Conservation (phyloP, 495 filamentous ascomycete species). For the Talaromyces liani region DNA sequence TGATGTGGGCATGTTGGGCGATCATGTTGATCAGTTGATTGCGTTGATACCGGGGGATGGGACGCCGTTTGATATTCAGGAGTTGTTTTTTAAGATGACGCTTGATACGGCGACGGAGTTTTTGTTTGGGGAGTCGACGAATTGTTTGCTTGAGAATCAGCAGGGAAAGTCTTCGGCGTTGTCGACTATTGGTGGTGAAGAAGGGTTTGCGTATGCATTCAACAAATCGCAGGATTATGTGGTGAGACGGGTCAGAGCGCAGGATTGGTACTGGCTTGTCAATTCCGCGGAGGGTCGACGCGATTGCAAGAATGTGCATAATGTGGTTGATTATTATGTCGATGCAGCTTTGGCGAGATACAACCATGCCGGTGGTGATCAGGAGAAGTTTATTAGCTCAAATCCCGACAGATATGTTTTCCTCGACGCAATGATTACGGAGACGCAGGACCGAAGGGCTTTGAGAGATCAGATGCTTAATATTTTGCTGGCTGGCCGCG, state of each 20-base stretch:
- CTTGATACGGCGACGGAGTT: constrained; percentile 65
- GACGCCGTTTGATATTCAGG: constrained; percentile 52
- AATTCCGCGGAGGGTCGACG: constrained; percentile 29
- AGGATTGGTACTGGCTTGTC: constrained; percentile 33
- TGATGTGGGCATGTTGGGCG: constrained; percentile 44
- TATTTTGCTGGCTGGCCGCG: constrained; percentile 57
- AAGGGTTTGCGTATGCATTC: constrained; percentile 41
- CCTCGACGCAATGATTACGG: constrained; percentile 53
- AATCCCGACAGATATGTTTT: constrained; percentile 46
- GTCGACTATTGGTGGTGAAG: constrained; percentile 24
- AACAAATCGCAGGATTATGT: constrained; percentile 34
- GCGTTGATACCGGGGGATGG: constrained; percentile 35
- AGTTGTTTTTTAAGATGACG: constrained; percentile 52
- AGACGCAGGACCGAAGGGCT: constrained; percentile 49
- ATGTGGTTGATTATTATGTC: constrained; percentile 44
- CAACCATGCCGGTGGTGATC: constrained; percentile 11
- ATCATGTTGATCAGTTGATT: constrained; percentile 50
- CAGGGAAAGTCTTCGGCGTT: constrained; percentile 10
- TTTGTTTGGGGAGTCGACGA: constrained; percentile 51
- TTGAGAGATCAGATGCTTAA: constrained; percentile 59
- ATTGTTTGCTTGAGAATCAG: constrained; percentile 22
- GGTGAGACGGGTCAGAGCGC: constrained; percentile 18
- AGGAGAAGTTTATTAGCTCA: constrained; percentile 14
- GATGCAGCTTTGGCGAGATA: constrained; percentile 31
- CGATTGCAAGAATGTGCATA: constrained; percentile 31